Evolutionary conservation across 495 filamentous ascomycete species (phyloP), one percentile per base, ranked within the genome.

Genomic region (Gamarada debralockiae): DNA sequence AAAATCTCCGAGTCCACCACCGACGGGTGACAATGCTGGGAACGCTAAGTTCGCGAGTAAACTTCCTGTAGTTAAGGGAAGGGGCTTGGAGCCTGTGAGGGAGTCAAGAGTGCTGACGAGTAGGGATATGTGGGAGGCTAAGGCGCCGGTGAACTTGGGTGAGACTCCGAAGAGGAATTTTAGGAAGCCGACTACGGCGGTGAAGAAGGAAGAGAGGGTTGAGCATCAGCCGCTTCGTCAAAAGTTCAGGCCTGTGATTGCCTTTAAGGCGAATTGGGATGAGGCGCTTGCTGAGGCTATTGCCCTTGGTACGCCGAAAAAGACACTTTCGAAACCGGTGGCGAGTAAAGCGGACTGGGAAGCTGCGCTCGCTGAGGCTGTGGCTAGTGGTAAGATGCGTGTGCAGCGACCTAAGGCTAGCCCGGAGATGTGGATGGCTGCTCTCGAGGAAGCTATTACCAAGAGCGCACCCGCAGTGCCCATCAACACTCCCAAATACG

Each of bases 71-170:
- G 4, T 29, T 4, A 4, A 29, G 4, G 27, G 27, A 4, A 29
- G 10, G 27, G 27, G 27, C 10, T 29, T 59, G 15, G 41, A 39
- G 29, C 33, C 57, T 17, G 12, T 57, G 13, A 20, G 60, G 37
- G 60, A 63, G 49, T 57, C 57, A 36, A 55, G 34, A 48, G 60
- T 62, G 0, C 24, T 62, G 21, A 48, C 51, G 24, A 55, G 53
- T 33, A 46, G 50, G 20, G 41, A 56, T 24, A 15, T 55, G 10
- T 59, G 45, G 33, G 60, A 59, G 27, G 24, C 50, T 6, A 52
- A 33, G 34, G 48, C 48, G 13, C 51, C 50, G 37, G 44, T 37
- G 4, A 10, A 4, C 5, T 24, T 56, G 31, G 52, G 49, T 25
- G 43, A 34, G 0, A 33, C 27, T 6, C 45, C 58, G 14, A n/a